Evolutionary conservation across 2,329 filamentous ascomycete species (phyloP), one percentile per base, ranked within the genome.

Genomic region (Penicillium sp.): DNA sequence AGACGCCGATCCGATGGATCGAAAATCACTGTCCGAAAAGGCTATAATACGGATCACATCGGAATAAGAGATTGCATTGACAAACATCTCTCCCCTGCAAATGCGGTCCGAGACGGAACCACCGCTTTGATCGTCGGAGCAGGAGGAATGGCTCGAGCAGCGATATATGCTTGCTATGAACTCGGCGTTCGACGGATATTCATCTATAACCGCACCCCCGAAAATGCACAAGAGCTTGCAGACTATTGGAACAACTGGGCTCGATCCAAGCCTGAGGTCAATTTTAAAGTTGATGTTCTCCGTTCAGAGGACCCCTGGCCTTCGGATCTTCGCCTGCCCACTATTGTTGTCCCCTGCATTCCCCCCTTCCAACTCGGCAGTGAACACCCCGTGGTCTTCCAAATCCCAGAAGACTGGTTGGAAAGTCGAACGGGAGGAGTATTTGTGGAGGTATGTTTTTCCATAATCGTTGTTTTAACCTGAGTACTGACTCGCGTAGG

Each of bases 31-130:
- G 24, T 55, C n/a, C 55, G 59, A 4, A 58, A 54, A 17, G 66
- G 65, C 0, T 61, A 66, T 20, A 69, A 69, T 40, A 66, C 65
- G 0, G 66, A 69, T 47, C 60, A 62, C 24, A 61, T 69, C 9
- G 67, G 67, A 9, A 60, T 69, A 21, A 45, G 52, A 21, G 55
- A 59, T 17, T 68, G 64, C 48, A 61, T 68, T 4, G 20, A 61
- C 15, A 51, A 52, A 12, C 56, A 61, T 48, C 53, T 68, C 7
- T 68, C 61, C 4, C 65, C 65, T 1, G 60, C 59, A 0, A 67
- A 66, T 39, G 52, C 58, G 2, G 56, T 65, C 10, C 52, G 55
- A 13, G 47, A 51, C 15, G 54, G 56, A 1, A 63, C 52, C 12
- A 56, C 57, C 3, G 64, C 55, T 18, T 41, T 68, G n/a, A 54